A percentile compares a stretch with the other conserved stretches of the same genome.
phyloP scores from a whole-genome alignment of 768 basidiomycete species.

The Trametes cinnabarina region DNA sequence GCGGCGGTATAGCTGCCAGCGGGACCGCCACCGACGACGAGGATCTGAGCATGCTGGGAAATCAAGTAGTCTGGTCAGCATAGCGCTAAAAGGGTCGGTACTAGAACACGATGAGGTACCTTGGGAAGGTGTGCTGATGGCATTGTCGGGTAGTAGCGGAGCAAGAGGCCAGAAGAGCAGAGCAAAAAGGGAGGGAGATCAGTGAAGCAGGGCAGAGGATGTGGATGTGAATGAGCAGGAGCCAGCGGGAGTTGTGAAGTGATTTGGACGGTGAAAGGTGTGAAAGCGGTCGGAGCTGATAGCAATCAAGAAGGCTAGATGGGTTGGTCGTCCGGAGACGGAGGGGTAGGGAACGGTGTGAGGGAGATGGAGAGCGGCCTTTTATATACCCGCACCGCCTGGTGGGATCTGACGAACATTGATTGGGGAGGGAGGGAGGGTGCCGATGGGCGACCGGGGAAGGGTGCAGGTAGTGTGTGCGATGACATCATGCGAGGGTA shows the following conservation, averaged over 20 bases:
- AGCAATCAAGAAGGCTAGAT: slow-evolving; percentile 1
- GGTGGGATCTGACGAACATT: no score
- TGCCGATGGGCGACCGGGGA: not conserved
- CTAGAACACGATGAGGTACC: not conserved
- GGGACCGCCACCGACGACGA: slow-evolving; percentile 61
- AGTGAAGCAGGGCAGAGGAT: not conserved
- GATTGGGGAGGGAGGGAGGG: no score
- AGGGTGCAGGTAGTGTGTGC: not conserved
- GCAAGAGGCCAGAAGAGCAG: not conserved
- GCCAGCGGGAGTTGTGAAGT: not conserved
- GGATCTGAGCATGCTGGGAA: slow-evolving; percentile 34
- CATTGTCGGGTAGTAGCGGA: not conserved
- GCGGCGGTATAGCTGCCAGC: slow-evolving; percentile 57
- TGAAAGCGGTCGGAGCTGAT: not conserved
- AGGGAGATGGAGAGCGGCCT: no score
- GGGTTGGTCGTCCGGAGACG: not conserved
- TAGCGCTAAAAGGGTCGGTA: no score
- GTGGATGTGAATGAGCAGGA: not conserved
- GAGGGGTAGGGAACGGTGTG: no score
- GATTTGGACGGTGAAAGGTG: not conserved
- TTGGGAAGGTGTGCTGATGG: slow-evolving; percentile 12
- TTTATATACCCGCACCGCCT: no score
- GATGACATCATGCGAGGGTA: not conserved
- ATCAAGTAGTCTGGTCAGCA: not conserved
- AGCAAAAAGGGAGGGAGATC: not conserved